phyloP scores from a whole-genome alignment of 2,329 filamentous ascomycete genomes.

The Moelleriella libera region DNA sequence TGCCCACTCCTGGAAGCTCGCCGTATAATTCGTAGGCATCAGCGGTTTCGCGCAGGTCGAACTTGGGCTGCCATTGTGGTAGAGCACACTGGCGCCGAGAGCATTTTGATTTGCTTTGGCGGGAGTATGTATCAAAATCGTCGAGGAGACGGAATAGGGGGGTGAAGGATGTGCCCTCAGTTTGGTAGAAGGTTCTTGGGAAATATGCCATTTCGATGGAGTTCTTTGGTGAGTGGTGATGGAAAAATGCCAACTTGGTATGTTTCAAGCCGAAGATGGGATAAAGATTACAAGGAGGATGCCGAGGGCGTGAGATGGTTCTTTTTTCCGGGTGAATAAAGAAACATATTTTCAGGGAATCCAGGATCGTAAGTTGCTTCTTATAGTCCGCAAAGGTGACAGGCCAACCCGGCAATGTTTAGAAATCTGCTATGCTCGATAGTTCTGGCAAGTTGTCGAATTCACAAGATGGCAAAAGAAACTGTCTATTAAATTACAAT shows the following conservation, averaged over 20 bases:
- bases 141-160: constrained; percentile 52
- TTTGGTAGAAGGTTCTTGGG: constrained; percentile 34
- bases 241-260: not conserved
- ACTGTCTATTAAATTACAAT: not conserved
- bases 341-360: too few species aligned
- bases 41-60: constrained; percentile 61
- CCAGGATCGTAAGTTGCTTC: too few species aligned
- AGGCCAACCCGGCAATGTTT: too few species aligned
- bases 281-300: too few species aligned
- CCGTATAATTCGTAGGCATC: constrained; percentile 63
- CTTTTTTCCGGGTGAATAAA: too few species aligned
- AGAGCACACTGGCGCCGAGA: constrained; percentile 15
- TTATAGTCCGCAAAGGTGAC: too few species aligned
- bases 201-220: constrained; percentile 45
- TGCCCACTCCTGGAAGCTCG: constrained; percentile 62
- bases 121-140: constrained; percentile 45
- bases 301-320: too few species aligned
- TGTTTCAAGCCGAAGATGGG: too few species aligned
- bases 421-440: not conserved
- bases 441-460: not conserved
- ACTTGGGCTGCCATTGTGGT: constrained; percentile 57
- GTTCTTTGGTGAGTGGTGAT: constrained; percentile 8
- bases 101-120: constrained; percentile 15
- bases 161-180: constrained; percentile 35
- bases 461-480: constrained; percentile 12